Evolutionary conservation across 495 filamentous ascomycete species (phyloP).

Genomic region (Neurospora sublineolata): DNA sequence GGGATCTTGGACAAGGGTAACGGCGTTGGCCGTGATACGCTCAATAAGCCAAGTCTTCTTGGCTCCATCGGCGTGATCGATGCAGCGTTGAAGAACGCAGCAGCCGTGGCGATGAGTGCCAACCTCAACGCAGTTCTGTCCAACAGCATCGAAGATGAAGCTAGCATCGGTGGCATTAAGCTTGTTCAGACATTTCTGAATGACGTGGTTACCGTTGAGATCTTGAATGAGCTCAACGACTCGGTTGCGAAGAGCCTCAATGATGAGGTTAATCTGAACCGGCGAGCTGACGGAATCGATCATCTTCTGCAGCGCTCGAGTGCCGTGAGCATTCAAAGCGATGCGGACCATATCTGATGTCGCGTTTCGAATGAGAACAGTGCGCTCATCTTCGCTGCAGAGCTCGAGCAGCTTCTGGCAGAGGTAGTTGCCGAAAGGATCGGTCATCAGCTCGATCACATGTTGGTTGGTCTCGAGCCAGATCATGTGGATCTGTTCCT

Average conservation of each 20-base stretch:
- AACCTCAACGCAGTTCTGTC: conserved; percentile 71
- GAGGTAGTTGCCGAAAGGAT: conserved; percentile 97
- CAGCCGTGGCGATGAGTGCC: conserved; percentile 97
- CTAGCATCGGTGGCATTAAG: conserved; percentile 68
- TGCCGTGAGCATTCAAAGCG: conserved; percentile 93
- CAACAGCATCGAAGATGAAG: conserved; percentile 95
- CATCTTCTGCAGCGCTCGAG: conserved; percentile 95
- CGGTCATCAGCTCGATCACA: conserved; percentile 94
- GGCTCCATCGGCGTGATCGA: conserved; percentile 83
- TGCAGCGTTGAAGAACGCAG: conserved; percentile 95
- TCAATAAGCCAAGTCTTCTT: conserved; percentile 81
- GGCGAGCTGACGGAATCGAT: conserved; percentile 85
- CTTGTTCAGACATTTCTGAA: conserved; percentile 97
- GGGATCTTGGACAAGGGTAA: conserved; percentile 81
- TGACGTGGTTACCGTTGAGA: conserved; percentile 95
- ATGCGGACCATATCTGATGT: conserved; percentile 76
- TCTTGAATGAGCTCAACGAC: conserved; percentile 94
- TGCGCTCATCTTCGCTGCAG: conserved; percentile 87
- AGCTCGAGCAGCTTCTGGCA: conserved; percentile 94
- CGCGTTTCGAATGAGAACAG: conserved; percentile 80
- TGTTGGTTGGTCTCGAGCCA: conserved; percentile 84
- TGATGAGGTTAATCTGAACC: conserved; percentile 69
- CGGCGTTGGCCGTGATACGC: conserved; percentile 73
- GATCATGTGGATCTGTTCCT: conserved; percentile 79
- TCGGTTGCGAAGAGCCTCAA: conserved; percentile 58